Evolutionary conservation across 2,329 filamentous ascomycete species (phyloP).

Genomic region (Claviceps paspali): DNA sequence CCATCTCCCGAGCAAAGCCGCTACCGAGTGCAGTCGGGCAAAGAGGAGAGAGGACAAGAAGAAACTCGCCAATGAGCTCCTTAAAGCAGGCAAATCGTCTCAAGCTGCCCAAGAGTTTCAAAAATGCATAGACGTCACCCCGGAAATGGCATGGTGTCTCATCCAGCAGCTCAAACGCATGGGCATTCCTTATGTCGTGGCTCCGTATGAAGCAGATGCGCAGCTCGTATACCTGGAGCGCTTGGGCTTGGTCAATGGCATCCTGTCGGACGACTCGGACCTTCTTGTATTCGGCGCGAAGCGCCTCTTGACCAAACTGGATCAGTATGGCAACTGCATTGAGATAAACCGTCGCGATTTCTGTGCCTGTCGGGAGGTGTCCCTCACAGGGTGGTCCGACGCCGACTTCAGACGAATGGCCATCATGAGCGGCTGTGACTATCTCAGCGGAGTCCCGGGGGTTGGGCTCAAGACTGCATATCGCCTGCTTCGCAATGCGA

Average conservation of each 20-base stretch:
- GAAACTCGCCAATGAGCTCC: conserved; percentile 58
- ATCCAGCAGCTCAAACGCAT: conserved; percentile 82
- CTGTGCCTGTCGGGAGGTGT: conserved; percentile 74
- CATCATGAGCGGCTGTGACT: conserved; percentile 92
- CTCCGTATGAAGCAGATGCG: conserved; percentile 94
- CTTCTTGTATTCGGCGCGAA: conserved; percentile 89
- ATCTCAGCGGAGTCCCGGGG: conserved; percentile 69
- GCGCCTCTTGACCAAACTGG: conserved; percentile 80
- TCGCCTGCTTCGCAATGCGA: conserved; percentile 77
- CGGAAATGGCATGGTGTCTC: conserved; percentile 80
- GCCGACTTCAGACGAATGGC: conserved; percentile 87
- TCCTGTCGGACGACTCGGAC: conserved; percentile 93
- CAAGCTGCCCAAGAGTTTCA: conserved; percentile 80
- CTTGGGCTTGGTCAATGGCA: conserved; percentile 68
- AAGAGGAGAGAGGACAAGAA: conserved; percentile 63
- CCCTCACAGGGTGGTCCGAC: conserved; percentile 82
- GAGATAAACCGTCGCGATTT: conserved; percentile 87
- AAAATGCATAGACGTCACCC: conserved; percentile 90
- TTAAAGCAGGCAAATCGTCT: conserved; percentile 64
- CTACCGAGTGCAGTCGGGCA: conserved; percentile 66
- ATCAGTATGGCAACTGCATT: conserved; percentile 83
- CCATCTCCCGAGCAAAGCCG: conserved; percentile 82
- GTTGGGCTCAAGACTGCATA: conserved; percentile 91
- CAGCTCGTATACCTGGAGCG: conserved; percentile 89
- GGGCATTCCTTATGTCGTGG: conserved; percentile 75